phyloP scores from a whole-genome alignment of 176 grass and related monocot genomes.

The Eragrostis curvula region DNA sequence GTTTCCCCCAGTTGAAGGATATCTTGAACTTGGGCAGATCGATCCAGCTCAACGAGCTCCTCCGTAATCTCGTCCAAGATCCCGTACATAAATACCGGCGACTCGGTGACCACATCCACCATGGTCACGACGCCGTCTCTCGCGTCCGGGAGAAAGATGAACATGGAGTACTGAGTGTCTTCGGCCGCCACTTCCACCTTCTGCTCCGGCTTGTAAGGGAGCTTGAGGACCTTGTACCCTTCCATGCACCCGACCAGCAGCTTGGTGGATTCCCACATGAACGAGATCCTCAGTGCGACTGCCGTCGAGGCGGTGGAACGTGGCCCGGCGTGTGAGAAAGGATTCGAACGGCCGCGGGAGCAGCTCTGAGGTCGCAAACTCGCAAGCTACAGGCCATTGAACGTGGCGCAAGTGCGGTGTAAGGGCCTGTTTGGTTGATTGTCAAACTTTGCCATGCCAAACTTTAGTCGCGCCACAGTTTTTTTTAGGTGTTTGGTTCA shows the following conservation, averaged over 20 bases:
- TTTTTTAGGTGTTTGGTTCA: no score
- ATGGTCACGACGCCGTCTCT: not conserved
- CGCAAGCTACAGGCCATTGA: slow-evolving; percentile 4
- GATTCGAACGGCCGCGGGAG: not conserved
- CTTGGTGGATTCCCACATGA: not conserved
- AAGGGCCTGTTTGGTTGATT: no score
- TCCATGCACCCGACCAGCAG: not conserved
- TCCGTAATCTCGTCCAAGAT: not conserved
- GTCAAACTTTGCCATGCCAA: no score
- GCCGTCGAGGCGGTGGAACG: slow-evolving; percentile 16
- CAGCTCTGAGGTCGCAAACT: no score
- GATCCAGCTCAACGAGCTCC: accelerated
- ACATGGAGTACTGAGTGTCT: slow-evolving; percentile 14
- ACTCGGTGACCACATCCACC: slow-evolving; percentile 5
- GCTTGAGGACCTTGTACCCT: slow-evolving; percentile 26
- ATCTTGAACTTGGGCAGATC: slow-evolving; percentile 15
- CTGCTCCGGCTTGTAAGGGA: not conserved
- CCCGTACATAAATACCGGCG: not conserved
- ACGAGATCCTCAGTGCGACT: not conserved
- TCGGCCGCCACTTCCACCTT: not conserved
- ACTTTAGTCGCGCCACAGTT: no score
- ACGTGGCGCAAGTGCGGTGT: no score
- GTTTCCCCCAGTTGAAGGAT: not conserved
- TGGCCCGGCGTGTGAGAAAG: accelerated
- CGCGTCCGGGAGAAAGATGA: slow-evolving; percentile 16